A percentile compares a stretch with the other conserved stretches of the same genome.
Conservation (phyloP, 2,329 filamentous ascomycete species). For the Chaetoscypha palmicola region DNA sequence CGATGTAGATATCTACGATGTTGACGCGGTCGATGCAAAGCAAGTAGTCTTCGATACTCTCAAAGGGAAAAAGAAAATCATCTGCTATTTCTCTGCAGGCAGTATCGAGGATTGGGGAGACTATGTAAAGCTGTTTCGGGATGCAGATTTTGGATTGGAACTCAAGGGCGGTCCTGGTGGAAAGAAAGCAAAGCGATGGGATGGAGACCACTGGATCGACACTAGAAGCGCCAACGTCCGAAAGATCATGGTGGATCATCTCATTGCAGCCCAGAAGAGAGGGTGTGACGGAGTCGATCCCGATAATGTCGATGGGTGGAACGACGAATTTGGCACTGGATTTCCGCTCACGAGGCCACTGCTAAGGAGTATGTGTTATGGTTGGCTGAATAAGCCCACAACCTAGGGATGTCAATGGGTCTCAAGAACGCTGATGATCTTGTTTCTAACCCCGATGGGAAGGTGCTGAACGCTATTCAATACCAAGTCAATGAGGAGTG, state of each 20-base stretch:
- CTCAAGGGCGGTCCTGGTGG: too few relatives aligned
- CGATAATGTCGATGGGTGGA: slow-evolving; percentile 62
- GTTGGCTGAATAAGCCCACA: slow-evolving; percentile 37
- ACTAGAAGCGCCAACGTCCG: slow-evolving; percentile 48
- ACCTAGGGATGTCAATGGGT: slow-evolving; percentile 52
- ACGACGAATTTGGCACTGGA: slow-evolving; percentile 53
- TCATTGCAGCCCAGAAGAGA: slow-evolving; percentile 52
- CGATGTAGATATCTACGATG: slow-evolving; percentile 31
- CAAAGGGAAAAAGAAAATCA: slow-evolving; percentile 53
- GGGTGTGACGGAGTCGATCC: slow-evolving; percentile 63
- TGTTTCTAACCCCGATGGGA: too few relatives aligned
- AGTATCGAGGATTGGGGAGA: slow-evolving; percentile 56
- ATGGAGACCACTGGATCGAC: slow-evolving; percentile 59
- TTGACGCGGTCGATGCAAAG: slow-evolving; percentile 37
- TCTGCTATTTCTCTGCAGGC: slow-evolving; percentile 70
- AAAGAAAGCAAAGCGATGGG: too few relatives aligned
- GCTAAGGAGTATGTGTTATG: slow-evolving; percentile 4
- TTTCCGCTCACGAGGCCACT: neutral
- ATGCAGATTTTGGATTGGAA: slow-evolving; percentile 47
- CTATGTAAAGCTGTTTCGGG: slow-evolving; percentile 46
- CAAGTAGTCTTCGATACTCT: slow-evolving; percentile 36
- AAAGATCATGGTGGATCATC: slow-evolving; percentile 52
- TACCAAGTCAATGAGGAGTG: slow-evolving; percentile 68
- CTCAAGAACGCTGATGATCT: slow-evolving; percentile 62
- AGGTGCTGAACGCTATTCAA: slow-evolving; percentile 44